Percentiles rank a stretch among this genome's conserved stretches.
Conservation (phyloP, 192 early-diverging fungal species). For the Pecoramyces ruminantium region DNA sequence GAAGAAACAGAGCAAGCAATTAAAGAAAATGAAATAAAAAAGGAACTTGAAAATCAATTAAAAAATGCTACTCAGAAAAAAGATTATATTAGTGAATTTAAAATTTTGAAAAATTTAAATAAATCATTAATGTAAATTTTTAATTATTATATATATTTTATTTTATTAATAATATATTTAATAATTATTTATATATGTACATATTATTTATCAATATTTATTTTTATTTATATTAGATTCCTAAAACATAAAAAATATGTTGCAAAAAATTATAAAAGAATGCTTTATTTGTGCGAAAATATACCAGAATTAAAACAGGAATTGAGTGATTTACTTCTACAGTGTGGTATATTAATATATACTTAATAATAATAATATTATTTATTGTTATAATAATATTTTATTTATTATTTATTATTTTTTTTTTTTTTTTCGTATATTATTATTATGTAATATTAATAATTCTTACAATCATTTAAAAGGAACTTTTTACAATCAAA, state of each 20-base stretch:
- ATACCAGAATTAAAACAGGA: neutral
- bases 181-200: neutral
- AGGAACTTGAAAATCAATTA: neutral
- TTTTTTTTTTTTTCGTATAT: too few species aligned
- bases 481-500: neutral
- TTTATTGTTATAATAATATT: too few species aligned
- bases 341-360: neutral
- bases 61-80: neutral
- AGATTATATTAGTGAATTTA: neutral
- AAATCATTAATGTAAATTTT: neutral
- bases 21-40: neutral
- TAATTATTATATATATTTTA: neutral
- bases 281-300: neutral
- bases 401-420: too few species aligned
- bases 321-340: neutral
- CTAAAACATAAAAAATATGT: neutral
- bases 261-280: neutral
- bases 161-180: neutral
- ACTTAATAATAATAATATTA: too few species aligned
- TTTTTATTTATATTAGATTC: too few species aligned
- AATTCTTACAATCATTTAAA: neutral
- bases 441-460: too few species aligned
- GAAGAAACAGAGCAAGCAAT: neutral
- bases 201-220: too few species aligned
- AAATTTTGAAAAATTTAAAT: neutral